Percentiles rank a stretch among this genome's conserved stretches.
These are phyloP conservation scores for Xerocomus amazonicus DNA, from an alignment of 1,284 basidiomycete genomes.

Conservation along the genomic window DNA sequence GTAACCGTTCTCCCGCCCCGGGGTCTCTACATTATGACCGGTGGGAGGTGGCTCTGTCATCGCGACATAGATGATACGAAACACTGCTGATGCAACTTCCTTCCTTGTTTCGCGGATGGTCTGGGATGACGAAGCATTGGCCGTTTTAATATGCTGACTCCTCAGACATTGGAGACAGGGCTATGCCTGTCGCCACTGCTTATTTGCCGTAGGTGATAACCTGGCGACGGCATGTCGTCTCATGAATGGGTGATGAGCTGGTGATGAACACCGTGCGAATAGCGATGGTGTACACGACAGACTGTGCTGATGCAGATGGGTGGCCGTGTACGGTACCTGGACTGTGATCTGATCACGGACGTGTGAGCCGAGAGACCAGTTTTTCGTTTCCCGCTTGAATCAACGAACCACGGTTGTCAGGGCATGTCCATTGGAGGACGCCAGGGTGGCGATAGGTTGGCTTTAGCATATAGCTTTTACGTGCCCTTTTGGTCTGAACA, in stretches of 20 bases:
- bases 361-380: too few relatives aligned
- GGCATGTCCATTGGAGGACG: not conserved
- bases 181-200: constrained; percentile 1
- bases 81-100: not conserved
- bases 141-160: too few relatives aligned
- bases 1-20: constrained; percentile 7
- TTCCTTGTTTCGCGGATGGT: constrained; percentile 25
- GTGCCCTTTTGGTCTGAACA: not conserved
- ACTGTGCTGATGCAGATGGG: too few relatives aligned
- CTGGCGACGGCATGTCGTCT: not conserved
- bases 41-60: not conserved
- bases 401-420: not conserved
- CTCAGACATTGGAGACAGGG: not conserved
- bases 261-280: not conserved
- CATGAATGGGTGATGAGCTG: not conserved
- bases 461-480: not conserved
- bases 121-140: not conserved
- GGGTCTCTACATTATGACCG: not conserved
- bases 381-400: not conserved
- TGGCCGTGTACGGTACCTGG: too few relatives aligned
- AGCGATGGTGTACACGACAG: too few relatives aligned
- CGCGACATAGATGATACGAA: constrained; percentile 12
- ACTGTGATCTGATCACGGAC: too few relatives aligned
- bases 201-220: not conserved
- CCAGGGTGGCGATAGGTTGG: not conserved